Evolutionary conservation across 768 basidiomycete species (phyloP).

Genomic region (Hypholoma fasciculare): DNA sequence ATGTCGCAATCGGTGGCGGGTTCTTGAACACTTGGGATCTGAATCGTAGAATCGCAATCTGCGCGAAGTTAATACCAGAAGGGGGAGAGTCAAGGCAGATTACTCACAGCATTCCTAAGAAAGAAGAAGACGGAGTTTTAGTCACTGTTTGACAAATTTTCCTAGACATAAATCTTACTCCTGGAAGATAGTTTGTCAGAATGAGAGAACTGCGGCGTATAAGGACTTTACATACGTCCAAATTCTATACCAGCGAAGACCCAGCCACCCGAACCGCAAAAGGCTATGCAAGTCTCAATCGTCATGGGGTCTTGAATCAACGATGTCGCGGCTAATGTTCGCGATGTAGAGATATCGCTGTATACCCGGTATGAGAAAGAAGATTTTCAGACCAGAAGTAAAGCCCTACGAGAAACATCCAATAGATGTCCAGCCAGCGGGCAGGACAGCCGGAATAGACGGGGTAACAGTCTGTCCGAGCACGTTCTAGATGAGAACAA

Average conservation of each 20-base stretch:
- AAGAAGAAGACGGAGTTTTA: background rate
- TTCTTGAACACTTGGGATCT: conserved; percentile 45
- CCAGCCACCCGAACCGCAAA: conserved; percentile 36
- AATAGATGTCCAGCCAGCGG: conserved; percentile 42
- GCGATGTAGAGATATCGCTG: conserved; percentile 40
- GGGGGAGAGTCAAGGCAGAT: background rate
- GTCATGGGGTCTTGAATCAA: conserved; percentile 54
- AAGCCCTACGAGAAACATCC: conserved; percentile 51
- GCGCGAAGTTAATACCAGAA: background rate
- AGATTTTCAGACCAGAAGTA: background rate
- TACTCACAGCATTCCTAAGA: conserved; percentile 42
- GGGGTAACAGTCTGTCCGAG: conserved; percentile 9
- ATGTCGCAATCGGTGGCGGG: conserved; percentile 49
- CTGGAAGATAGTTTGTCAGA: background rate
- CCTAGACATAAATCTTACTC: background rate
- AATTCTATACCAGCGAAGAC: conserved; percentile 69
- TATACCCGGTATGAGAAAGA: background rate
- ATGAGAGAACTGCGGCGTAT: background rate
- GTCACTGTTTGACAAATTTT: background rate
- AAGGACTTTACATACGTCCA: conserved; percentile 35
- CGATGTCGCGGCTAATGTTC: conserved; percentile 51
- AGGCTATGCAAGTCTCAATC: conserved; percentile 41
- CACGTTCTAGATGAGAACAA: conserved; percentile 5
- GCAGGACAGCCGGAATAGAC: conserved; percentile 33
- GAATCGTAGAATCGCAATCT: conserved; percentile 64